Evolutionary conservation across 2,329 filamentous ascomycete species (phyloP), one percentile per base, ranked within the genome.

Genomic region (Periconia digitata): DNA sequence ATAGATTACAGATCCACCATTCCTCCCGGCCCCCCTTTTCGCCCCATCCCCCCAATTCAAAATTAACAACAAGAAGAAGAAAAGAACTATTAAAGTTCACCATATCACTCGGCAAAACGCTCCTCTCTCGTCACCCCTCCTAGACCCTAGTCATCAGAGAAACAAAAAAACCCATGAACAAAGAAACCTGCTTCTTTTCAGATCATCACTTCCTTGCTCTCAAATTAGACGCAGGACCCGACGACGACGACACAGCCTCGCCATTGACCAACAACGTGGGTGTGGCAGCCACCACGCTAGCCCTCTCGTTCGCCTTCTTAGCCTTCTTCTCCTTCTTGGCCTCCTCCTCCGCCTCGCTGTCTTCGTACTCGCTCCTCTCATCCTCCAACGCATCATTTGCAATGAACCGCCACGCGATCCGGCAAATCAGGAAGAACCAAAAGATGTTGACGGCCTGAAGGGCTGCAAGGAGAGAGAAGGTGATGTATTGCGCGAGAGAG

Each of bases 381-480:
- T 92, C 89, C 43, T 85, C 81, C 27, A 79, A 80, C 17, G 79
- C 76, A 44, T 81, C 80, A 60, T 80, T 80, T 36, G 81, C 76
- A 16, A 87, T 74, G 58, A 89, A 87, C 50, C 87, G 80, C 61
- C 85, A 89, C 40, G 86, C 85, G 55, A 92, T 90, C 55, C 87
- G 80, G 50, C 87, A 67, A 61, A 92, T 90, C 71, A 86, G 84
- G 72, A 85, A 89, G 49, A 91, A 81, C 89, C 89, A 92, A 74
- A 92, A 90, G 8, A 92, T 70, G 68, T 92, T 92, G 44, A 92
- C 78, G 1, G 84, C 82, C 71, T 92, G 89, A 27, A 92, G 77
- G 3, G 79, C 76, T 3, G 83, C 77, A 6, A 92, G 79, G 21
- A 92, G 78, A 3, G 64, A 59, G 8, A 84, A 77, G 10, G 86